A percentile compares a stretch with the other conserved stretches of the same genome.
These are phyloP conservation scores for Solanum bukasovii DNA, from an alignment of 257 asterid species.

Conservation along the genomic window DNA sequence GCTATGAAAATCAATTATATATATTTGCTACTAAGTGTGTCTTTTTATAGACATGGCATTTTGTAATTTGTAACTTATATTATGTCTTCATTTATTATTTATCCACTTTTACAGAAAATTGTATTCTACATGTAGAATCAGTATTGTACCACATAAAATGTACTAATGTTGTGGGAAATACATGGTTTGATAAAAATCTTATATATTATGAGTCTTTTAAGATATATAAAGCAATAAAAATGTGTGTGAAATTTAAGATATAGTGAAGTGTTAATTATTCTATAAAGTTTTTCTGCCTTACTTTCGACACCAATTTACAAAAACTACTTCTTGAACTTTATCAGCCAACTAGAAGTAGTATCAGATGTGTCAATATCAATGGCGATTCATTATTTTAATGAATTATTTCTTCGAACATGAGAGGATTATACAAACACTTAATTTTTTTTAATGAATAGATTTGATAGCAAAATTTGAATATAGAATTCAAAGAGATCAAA, in stretches of 20 bases:
- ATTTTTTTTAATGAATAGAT: neutral
- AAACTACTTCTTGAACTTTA: neutral
- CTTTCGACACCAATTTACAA: neutral
- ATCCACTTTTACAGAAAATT: neutral
- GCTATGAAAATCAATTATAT: neutral
- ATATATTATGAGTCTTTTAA: neutral
- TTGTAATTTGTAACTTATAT: neutral
- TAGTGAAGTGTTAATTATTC: neutral
- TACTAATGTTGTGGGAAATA: neutral
- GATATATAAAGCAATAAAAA: neutral
- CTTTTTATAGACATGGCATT: neutral
- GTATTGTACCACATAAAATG: neutral
- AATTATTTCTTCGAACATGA: no score
- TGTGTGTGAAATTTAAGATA: neutral
- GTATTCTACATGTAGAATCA: neutral
- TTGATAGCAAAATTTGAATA: accelerated
- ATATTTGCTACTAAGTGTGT: neutral
- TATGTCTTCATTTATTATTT: neutral
- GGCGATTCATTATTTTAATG: no score
- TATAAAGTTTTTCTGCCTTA: neutral
- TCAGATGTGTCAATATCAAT: neutral
- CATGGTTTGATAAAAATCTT: neutral
- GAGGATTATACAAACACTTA: neutral
- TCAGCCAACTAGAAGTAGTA: neutral
- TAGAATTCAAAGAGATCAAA: neutral